Base-by-base conservation (phyloP, 371 early-diverging fungal species). In the Rhizopus sp. region DNA sequence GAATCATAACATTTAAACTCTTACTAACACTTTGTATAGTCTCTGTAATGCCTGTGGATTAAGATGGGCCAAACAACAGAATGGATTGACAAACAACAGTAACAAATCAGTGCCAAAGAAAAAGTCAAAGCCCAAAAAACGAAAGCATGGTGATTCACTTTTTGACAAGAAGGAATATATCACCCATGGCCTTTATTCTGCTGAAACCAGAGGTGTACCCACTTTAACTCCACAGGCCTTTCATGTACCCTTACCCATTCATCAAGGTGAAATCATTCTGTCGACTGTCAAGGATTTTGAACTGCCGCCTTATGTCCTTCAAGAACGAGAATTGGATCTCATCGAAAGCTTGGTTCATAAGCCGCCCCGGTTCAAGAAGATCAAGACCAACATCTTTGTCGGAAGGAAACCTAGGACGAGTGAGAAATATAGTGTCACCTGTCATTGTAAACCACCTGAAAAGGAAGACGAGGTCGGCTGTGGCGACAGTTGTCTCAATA, bases 401-500 rank as follows among this genome's bases (percentile, higher is more conserved):
- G 91, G 90, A 62, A 69, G 92, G 16, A 85, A 84, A 54, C 85
- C 88, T 17, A 69, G 76, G 12, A 76, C 64, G 15, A 71, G 67
- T n/a, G 63, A 69, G 68, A 7, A 63, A 64, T 8, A 73, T 80
- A 48, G 68, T 79, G 15, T 42, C 8, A 42, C 60, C 1, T 92
- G 93, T 61, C 79, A 82, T 30, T 92, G 93, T 57, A 70, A 70
- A n/a, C 83, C 86, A n/a, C 63, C 74, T 31, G 72, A 79, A 45
- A 29, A 29, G 7, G 87, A 53, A 39, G 32, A 84, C 7, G 55
- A 67, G 15, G 57, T 70, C 37, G 91, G 87, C 4, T 92, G 93
- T 60, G 82, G 83, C 6, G 88, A 89, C 2, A 82, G 84, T 55
- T 94, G 94, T 63, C 70, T 90, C 23, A 94, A 92, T 58, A 69